Base-by-base conservation (phyloP, 441 rosid species). In the Daphne laureola region DNA sequence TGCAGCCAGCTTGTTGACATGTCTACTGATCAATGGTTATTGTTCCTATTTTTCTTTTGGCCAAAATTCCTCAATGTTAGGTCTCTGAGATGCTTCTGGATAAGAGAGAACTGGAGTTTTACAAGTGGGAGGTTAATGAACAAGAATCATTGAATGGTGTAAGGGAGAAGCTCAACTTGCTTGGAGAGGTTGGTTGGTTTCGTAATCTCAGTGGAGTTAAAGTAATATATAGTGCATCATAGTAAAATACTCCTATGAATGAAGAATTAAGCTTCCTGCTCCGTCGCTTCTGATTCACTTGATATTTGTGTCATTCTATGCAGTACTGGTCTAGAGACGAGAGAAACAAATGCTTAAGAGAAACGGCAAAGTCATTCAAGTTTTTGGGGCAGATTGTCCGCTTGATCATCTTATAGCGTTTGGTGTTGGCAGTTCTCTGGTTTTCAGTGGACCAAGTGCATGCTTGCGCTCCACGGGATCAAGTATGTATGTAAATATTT, bases 251-350 rank as follows among this genome's bases (percentile, higher is more conserved):
- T 65, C 9, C 45, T 52, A 31, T 49, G 17, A 44, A 51, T 47
- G 27, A 31, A 31, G 27, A 31, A 31, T 31, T 8, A 31, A 31
- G 8, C 36, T 31, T 31, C 9, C 4, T 31, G 36, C 5, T 31
- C 9, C 2, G 36, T 31, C 5, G 36, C 36, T 31, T 8, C 36
- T 4, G 36, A 31, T 31, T 31, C 36, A 31, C 8, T 50, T 17
- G 41, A 23, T 57, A 12, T 52, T 56, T 59, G 12, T 31, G 9
- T 51, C 12, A 49, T 51, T 8, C 52, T 38, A 26, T 67, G 77
- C 81, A 91, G 95, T 81, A 86, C 55, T 91, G 96, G 95, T 51
- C 78, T 43, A 82, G 98, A 61, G 83, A 82, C 51, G 85, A 77
- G 61, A 86, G 72, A 61, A 83, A 83, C 76, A 86, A 75, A 73